Evolutionary conservation across 805 yeast genomes (phyloP).

Genomic region (Naumovozyma dairenensis): DNA sequence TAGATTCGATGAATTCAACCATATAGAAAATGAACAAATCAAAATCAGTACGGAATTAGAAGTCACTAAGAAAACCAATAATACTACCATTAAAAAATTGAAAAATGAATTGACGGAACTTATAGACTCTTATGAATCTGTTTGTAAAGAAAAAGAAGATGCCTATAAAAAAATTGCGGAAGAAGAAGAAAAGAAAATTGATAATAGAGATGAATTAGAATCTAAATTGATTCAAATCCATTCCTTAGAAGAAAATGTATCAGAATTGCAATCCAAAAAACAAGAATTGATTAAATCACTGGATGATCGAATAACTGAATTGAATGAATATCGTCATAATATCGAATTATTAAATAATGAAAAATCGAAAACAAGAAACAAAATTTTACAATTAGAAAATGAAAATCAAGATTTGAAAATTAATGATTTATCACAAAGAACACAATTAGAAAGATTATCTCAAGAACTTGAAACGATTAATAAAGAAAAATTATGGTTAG

Average conservation of each 20-base stretch:
- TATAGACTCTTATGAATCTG: conserved; percentile 14
- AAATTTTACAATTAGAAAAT: conserved; percentile 31
- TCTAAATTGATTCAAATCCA: conserved; percentile 3
- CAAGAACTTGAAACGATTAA: conserved; percentile 36
- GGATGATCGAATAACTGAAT: conserved; percentile 23
- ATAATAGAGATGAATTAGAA: conserved; percentile 5
- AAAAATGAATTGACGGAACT: conserved; percentile 23
- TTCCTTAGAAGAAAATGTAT: conserved; percentile 11
- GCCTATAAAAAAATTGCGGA: conserved; percentile 15
- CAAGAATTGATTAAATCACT: conserved; percentile 17
- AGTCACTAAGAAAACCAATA: too few relatives aligned
- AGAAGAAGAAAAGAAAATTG: too few relatives aligned
- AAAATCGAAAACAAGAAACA: conserved; percentile 34
- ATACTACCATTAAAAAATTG: too few relatives aligned
- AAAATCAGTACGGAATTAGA: too few relatives aligned
- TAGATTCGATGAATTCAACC: too few relatives aligned
- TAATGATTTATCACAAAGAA: conserved; percentile 21
- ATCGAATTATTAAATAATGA: conserved; percentile 27
- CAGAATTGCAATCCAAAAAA: conserved; percentile 15
- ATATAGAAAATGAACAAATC: too few relatives aligned
- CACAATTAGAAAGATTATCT: conserved; percentile 30
- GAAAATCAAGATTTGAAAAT: conserved; percentile 28
- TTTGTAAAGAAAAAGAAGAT: conserved; percentile 17
- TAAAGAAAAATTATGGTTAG: conserved; percentile 34
- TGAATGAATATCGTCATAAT: conserved; percentile 15